A percentile compares a stretch with the other conserved stretches of the same genome.
These are phyloP conservation scores for Fusarium odoratissimum DNA, from an alignment of 2,329 filamentous ascomycete species.

Conservation along the genomic window DNA sequence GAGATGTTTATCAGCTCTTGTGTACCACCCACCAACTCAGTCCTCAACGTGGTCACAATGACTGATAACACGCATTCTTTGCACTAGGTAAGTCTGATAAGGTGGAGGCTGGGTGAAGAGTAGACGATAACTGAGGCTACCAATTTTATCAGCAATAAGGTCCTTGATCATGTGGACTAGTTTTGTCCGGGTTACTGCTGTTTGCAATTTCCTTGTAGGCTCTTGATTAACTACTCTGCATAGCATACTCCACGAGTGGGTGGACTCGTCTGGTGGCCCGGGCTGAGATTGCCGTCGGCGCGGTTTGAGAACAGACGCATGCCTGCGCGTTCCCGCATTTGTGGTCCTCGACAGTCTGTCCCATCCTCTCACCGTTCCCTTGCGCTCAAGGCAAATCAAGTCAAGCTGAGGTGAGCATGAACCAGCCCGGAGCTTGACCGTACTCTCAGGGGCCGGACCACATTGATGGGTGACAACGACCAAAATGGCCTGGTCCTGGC, in stretches of 20 bases:
- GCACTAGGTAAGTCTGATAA: constrained; percentile 39
- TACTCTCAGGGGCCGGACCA: constrained; percentile 23
- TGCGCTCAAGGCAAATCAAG: constrained; percentile 23
- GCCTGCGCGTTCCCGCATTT: constrained; percentile 35
- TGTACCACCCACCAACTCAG: neutral
- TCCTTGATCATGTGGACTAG: constrained; percentile 27
- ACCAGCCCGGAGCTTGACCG: constrained; percentile 17
- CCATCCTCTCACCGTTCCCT: constrained; percentile 44
- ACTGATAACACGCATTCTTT: constrained; percentile 6
- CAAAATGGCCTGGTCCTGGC: constrained; percentile 27
- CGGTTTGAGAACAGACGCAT: constrained; percentile 42
- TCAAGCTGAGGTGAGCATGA: constrained; percentile 26
- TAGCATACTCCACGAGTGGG: constrained; percentile 26
- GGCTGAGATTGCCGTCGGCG: constrained; percentile 47
- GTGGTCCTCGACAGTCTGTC: constrained; percentile 38
- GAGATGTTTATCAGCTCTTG: neutral
- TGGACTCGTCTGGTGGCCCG: constrained; percentile 30
- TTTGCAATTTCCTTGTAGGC: constrained; percentile 36
- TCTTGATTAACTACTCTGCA: constrained; percentile 29
- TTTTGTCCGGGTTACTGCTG: constrained; percentile 23
- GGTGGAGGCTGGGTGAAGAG: constrained; percentile 32
- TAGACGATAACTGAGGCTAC: constrained; percentile 22
- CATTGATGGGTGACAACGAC: constrained; percentile 16
- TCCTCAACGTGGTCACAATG: neutral
- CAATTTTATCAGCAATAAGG: constrained; percentile 37